These are phyloP conservation scores for Colletotrichum sidae DNA, from an alignment of 2,329 filamentous ascomycete species.

Conservation along the genomic window DNA sequence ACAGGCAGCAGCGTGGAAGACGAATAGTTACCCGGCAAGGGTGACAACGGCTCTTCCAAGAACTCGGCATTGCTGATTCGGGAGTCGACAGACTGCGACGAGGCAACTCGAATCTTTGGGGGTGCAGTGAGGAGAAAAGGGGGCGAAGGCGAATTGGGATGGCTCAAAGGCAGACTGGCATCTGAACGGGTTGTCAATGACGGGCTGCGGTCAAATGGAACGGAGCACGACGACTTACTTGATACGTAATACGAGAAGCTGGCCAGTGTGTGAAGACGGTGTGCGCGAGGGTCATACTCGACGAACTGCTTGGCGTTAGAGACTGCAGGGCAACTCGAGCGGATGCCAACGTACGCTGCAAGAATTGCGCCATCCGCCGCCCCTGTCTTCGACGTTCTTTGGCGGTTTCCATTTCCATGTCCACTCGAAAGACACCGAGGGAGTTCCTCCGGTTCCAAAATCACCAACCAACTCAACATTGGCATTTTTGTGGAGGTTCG, in stretches of 20 bases:
- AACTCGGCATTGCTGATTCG: constrained; percentile 78
- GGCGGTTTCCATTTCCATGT: constrained; percentile 97
- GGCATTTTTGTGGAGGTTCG: constrained; percentile 95
- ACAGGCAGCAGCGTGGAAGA: constrained; percentile 34
- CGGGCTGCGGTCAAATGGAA: neutral
- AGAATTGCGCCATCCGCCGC: constrained; percentile 93
- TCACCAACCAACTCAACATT: constrained; percentile 97
- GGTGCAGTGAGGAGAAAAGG: constrained; percentile 79
- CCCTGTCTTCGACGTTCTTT: constrained; percentile 81
- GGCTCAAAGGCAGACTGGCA: constrained; percentile 57
- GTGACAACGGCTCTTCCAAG: constrained; percentile 69
- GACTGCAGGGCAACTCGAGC: neutral
- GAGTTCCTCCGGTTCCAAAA: constrained; percentile 83
- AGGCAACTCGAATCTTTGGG: constrained; percentile 84
- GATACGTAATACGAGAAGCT: constrained; percentile 97
- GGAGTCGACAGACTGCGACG: constrained; percentile 86
- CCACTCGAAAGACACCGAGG: constrained; percentile 92
- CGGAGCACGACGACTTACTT: constrained; percentile 62
- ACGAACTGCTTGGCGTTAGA: constrained; percentile 74
- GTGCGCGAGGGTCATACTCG: constrained; percentile 94
- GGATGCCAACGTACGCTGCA: constrained; percentile 77
- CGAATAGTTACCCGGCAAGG: constrained; percentile 51
- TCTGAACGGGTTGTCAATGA: constrained; percentile 50
- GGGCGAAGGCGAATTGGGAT: constrained; percentile 76
- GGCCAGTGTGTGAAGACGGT: constrained; percentile 87